Conservation (phyloP, 768 basidiomycete species). For the Kwoniella sp. region DNA sequence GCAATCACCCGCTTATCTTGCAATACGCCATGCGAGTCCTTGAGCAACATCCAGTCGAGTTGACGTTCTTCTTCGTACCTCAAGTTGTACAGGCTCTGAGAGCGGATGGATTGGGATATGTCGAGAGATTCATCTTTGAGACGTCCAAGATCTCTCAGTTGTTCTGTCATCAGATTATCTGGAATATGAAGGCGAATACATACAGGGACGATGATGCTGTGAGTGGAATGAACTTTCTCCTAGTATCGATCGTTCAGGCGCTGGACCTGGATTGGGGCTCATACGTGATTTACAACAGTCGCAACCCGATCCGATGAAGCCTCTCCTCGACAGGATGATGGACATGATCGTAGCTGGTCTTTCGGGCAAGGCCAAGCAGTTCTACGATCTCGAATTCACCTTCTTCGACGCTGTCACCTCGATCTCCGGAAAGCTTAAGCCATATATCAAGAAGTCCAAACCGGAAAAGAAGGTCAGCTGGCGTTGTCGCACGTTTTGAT, state of each 20-base stretch:
- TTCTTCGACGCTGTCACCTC: slow-evolving; percentile 98
- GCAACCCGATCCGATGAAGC: slow-evolving; percentile 87
- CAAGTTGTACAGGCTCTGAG: slow-evolving; percentile 97
- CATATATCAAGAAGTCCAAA: slow-evolving; percentile 91
- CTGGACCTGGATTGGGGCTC: no score
- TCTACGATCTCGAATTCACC: slow-evolving; percentile 91
- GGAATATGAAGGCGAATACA: slow-evolving; percentile 99
- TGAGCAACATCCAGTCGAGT: slow-evolving; percentile 87
- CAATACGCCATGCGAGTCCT: slow-evolving; percentile 97
- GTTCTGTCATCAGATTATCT: slow-evolving; percentile 99
- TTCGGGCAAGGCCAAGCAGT: slow-evolving; percentile 81
- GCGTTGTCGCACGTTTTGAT: neutral
- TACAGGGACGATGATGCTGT: slow-evolving; percentile 88
- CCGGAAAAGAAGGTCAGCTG: slow-evolving; percentile 86
- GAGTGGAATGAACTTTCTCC: no score
- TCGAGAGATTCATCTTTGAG: slow-evolving; percentile 92
- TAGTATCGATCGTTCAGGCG: no score
- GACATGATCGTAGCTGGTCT: slow-evolving; percentile 76
- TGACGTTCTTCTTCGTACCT: slow-evolving; percentile 98
- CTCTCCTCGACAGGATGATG: slow-evolving; percentile 84
- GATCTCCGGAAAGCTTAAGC: slow-evolving; percentile 95
- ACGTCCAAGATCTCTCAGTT: slow-evolving; percentile 94
- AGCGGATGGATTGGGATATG: slow-evolving; percentile 86
- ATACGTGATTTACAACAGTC: no score
- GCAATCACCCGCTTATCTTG: slow-evolving; percentile 77